Conservation (phyloP, 495 filamentous ascomycete species). For the Lophiotrema nucula region DNA sequence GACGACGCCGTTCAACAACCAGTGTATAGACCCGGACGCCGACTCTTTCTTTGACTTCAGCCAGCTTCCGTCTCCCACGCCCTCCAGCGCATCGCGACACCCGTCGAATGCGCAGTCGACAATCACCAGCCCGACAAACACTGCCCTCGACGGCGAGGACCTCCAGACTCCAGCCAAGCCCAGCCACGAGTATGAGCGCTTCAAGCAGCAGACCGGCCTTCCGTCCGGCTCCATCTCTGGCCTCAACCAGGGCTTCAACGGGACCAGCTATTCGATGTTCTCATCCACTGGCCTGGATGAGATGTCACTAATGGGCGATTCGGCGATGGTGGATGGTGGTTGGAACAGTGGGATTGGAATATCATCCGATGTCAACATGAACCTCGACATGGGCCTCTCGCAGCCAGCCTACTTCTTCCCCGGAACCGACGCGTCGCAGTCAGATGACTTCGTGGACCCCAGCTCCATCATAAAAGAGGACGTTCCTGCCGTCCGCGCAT, state of each 20-base stretch:
- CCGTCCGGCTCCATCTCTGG: conserved; percentile 72
- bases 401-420: conserved; percentile 50
- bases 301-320: conserved; percentile 44
- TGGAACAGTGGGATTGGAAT: conserved; percentile 52
- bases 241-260: conserved; percentile 63
- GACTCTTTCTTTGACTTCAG: conserved; percentile 44
- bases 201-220: conserved; percentile 88
- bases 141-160: conserved; percentile 34
- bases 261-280: conserved; percentile 47
- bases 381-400: conserved; percentile 56
- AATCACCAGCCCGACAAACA: conserved; percentile 32
- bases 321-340: conserved; percentile 29
- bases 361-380: conserved; percentile 54
- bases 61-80: conserved; percentile 31
- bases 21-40: conserved; percentile 39
- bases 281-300: conserved; percentile 46
- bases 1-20: conserved; percentile 33
- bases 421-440: conserved; percentile 21
- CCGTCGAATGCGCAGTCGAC: conserved; percentile 23
- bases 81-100: conserved; percentile 18
- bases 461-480: conserved; percentile 63
- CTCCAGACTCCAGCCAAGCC: conserved; percentile 68
- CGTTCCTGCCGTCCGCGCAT: conserved; percentile 63
- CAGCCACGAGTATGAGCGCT: conserved; percentile 87
- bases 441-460: conserved; percentile 63